Evolutionary conservation across 495 filamentous ascomycete species (phyloP).

Genomic region (Neurospora tetraspora): DNA sequence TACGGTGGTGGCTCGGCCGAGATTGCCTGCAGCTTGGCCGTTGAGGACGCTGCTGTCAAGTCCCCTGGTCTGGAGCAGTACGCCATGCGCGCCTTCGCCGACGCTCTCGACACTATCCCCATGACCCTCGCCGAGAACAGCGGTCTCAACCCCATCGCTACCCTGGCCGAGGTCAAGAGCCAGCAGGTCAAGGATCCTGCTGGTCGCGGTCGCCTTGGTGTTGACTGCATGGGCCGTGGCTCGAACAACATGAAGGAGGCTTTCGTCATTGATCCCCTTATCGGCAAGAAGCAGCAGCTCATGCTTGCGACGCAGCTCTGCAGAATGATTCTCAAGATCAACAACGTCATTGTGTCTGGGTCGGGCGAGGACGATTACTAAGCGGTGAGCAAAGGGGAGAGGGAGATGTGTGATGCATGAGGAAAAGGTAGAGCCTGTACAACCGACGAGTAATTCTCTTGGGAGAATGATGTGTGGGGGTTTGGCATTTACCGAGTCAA

Average conservation of each 20-base stretch:
- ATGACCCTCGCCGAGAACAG: slow-evolving; percentile 97
- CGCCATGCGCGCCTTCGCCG: slow-evolving; percentile 94
- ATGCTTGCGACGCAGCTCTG: slow-evolving; percentile 94
- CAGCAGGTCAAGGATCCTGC: slow-evolving; percentile 85
- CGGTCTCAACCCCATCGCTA: slow-evolving; percentile 90
- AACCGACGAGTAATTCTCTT: neutral
- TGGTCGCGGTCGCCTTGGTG: slow-evolving; percentile 57
- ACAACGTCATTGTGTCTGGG: slow-evolving; percentile 93
- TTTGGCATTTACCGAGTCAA: neutral
- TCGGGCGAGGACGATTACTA: slow-evolving; percentile 90
- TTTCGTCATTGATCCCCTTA: slow-evolving; percentile 95
- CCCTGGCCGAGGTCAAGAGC: slow-evolving; percentile 87
- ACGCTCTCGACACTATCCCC: slow-evolving; percentile 90
- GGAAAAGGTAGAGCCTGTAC: neutral
- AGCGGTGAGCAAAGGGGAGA: neutral
- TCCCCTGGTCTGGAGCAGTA: slow-evolving; percentile 96
- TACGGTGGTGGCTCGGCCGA: slow-evolving; percentile 96
- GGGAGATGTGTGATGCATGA: neutral
- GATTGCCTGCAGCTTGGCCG: slow-evolving; percentile 92
- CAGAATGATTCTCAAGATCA: slow-evolving; percentile 97
- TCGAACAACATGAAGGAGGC: slow-evolving; percentile 94
- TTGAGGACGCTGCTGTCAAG: slow-evolving; percentile 91
- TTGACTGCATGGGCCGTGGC: slow-evolving; percentile 95
- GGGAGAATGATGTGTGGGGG: neutral
- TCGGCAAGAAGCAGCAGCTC: slow-evolving; percentile 94